Evolutionary conservation across 257 asterid species (phyloP).

Genomic region (Hygrophila difformis): DNA sequence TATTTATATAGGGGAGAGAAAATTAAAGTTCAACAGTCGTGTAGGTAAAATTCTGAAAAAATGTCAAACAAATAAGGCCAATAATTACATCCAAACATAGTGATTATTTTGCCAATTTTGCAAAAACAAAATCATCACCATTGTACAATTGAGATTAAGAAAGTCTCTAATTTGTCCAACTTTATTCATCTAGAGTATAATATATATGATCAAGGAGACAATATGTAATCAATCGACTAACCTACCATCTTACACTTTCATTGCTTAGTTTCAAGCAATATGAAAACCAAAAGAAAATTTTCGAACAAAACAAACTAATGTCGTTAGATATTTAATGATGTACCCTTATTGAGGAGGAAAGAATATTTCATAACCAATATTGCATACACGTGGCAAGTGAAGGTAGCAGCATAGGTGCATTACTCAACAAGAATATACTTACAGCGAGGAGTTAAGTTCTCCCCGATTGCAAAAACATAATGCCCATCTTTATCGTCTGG

Average conservation of each 20-base stretch:
- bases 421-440: slow-evolving; percentile 29
- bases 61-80: background rate
- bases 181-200: background rate
- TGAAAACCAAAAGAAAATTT: background rate
- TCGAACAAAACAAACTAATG: background rate
- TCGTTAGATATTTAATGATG: background rate
- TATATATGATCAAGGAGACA: background rate
- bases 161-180: background rate
- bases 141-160: background rate
- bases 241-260: background rate
- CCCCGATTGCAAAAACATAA: slow-evolving; percentile 64
- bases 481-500: slow-evolving; percentile 88
- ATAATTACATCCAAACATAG: background rate
- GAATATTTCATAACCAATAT: background rate
- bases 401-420: background rate
- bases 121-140: background rate
- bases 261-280: slow-evolving; percentile 7
- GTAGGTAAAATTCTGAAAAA: no score
- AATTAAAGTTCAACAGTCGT: no score
- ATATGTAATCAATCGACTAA: background rate
- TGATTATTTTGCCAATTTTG: background rate
- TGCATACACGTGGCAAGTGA: background rate
- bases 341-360: slow-evolving; percentile 8
- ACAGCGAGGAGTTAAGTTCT: slow-evolving; percentile 86
- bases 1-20: no score